These are phyloP conservation scores for Trifolium subterraneum DNA, from an alignment of 306 rosid species.

Conservation along the genomic window DNA sequence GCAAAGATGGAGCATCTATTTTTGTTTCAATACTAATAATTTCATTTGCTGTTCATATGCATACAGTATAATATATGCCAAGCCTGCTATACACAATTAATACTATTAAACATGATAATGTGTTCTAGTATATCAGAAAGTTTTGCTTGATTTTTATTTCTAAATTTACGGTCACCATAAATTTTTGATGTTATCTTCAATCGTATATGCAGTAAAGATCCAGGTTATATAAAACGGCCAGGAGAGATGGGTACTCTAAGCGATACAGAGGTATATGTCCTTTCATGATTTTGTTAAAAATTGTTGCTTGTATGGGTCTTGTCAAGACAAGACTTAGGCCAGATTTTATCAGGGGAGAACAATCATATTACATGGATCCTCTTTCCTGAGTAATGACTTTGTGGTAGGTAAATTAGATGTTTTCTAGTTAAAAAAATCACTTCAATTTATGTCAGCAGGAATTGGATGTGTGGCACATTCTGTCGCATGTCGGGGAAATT, in stretches of 20 bases:
- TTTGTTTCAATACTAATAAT: constrained; percentile 4
- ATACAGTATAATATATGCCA: constrained; percentile 7
- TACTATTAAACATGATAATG: background rate
- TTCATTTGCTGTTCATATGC: constrained; percentile 18
- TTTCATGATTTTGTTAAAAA: constrained; percentile 23
- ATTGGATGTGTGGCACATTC: constrained; percentile 21
- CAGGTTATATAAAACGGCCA: constrained; percentile 79
- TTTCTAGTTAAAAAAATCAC: constrained; percentile 20
- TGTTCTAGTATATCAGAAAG: constrained; percentile 12
- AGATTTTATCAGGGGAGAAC: constrained; percentile 33
- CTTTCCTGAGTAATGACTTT: constrained; percentile 24
- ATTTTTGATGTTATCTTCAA: constrained; percentile 39
- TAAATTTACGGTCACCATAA: background rate
- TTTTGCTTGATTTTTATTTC: constrained; percentile 23
- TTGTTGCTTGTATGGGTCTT: constrained; percentile 24
- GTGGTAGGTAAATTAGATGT: constrained; percentile 13
- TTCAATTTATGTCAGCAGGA: constrained; percentile 18
- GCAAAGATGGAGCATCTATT: background rate
- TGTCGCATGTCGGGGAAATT: constrained; percentile 22
- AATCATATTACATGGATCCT: constrained; percentile 32
- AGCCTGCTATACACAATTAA: constrained; percentile 19
- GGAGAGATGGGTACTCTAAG: constrained; percentile 61
- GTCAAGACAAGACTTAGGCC: constrained; percentile 16
- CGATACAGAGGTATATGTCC: constrained; percentile 67
- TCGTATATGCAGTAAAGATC: constrained; percentile 73